Percentiles rank a stretch among this genome's conserved stretches.
Conservation (phyloP, 2,329 filamentous ascomycete species). For the Colletotrichum higginsianum region DNA sequence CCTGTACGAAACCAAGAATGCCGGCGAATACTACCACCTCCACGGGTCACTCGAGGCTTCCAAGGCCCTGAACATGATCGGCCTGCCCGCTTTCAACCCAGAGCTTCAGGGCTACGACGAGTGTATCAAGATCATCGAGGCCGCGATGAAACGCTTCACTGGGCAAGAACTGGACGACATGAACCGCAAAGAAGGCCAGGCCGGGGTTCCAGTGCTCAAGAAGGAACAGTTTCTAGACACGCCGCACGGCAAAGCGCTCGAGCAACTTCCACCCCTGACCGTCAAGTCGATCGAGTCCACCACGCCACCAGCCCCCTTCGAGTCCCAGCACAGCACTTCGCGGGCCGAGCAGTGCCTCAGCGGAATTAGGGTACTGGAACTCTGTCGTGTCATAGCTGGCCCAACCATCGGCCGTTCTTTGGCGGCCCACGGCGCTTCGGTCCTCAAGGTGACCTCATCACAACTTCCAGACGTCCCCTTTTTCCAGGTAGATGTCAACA, state of each 20-base stretch:
- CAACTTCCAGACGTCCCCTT: conserved; percentile 74
- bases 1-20: conserved; percentile 73
- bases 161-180: conserved; percentile 65
- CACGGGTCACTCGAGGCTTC: conserved; percentile 77
- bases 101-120: conserved; percentile 69
- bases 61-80: conserved; percentile 75
- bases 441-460: conserved; percentile 75
- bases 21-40: conserved; percentile 75
- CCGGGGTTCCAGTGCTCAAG: conserved; percentile 69
- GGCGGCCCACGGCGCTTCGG: conserved; percentile 78
- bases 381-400: conserved; percentile 78
- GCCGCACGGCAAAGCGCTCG: conserved; percentile 59
- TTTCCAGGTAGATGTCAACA: conserved; percentile 76
- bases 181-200: conserved; percentile 65
- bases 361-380: conserved; percentile 77
- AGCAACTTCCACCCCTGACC: conserved; percentile 55
- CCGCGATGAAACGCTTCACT: conserved; percentile 65
- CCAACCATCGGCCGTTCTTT: conserved; percentile 76
- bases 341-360: conserved; percentile 56
- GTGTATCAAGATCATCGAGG: conserved; percentile 69
- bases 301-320: conserved; percentile 60
- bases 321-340: background rate
- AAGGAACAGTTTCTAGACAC: conserved; percentile 68
- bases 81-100: conserved; percentile 70
- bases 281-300: conserved; percentile 60